Conservation (phyloP, 139 green algal genomes). For the Astrephomene gubernaculifera region DNA sequence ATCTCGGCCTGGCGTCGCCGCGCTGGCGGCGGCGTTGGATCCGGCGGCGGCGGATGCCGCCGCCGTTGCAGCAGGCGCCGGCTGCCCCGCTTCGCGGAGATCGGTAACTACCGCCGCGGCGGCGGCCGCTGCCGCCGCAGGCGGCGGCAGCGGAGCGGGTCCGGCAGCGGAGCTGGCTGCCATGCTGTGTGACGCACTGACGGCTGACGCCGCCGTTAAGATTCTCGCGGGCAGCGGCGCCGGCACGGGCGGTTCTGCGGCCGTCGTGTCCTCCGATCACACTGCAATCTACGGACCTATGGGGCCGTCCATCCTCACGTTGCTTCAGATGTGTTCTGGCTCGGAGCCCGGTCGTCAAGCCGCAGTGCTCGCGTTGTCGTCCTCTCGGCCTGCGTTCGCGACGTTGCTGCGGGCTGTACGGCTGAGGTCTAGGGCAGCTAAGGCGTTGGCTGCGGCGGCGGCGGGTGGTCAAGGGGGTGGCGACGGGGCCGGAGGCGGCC, state of each 20-base stretch:
- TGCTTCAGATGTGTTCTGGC: conserved; percentile 26
- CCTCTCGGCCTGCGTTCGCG: conserved; percentile 25
- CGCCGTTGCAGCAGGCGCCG: neutral
- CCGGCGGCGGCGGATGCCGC: neutral
- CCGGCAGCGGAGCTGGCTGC: conserved; percentile 21
- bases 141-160: conserved; percentile 2
- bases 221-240: neutral
- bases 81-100: neutral
- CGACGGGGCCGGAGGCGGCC: neutral
- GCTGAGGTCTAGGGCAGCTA: neutral
- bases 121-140: neutral
- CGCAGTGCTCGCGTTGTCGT: conserved; percentile 19
- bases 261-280: neutral
- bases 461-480: neutral
- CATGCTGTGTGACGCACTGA: conserved; percentile 28
- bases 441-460: conserved; percentile 15
- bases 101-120: neutral
- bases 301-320: conserved; percentile 23
- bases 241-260: neutral
- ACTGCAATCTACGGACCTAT: conserved; percentile 29
- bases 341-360: conserved; percentile 18
- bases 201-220: conserved; percentile 13
- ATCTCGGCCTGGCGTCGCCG: neutral
- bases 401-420: conserved; percentile 23
- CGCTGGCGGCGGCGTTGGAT: conserved; percentile 20